Base-by-base conservation (phyloP, 2,329 filamentous ascomycete genomes). In the Colletotrichum spaethianum region DNA sequence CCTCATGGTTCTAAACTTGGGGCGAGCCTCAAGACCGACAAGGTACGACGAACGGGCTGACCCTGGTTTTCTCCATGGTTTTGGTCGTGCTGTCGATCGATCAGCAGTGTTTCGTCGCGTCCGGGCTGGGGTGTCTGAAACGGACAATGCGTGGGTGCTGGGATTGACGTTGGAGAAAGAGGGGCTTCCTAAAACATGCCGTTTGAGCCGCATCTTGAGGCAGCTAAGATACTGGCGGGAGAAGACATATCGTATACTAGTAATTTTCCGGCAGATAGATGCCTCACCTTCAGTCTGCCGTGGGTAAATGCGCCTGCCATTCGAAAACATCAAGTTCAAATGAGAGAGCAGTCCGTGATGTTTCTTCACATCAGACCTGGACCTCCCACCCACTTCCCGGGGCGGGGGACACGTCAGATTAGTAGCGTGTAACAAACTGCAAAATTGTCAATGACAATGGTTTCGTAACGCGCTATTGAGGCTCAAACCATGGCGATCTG, bases 201-300 rank as follows among this genome's bases (percentile, higher is more conserved):
- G 69, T 63, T 72, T 69, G 69, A 72, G 69, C 69, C 69, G 59
- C 69, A 72, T 59, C 52, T 72, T 33, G 69, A 72, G 31, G 65
- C 64, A 59, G 4, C 36, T 48, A 63, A 28, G 31, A 28, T 38
- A 50, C 60, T 63, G 8, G 11, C 28, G 31, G 42, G 28, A 3
- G 26, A 50, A 38, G n/a, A 31, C 26, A 23, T n/a, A 14, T 60
- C 56, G 56, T 62, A n/a, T n/a, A n/a, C n/a, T n/a, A 50, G 33
- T n/a, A n/a, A 50, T 40, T 33, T 20, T 38, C 56, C 63, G 48
- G 56, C 63, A 67, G 14, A 20, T n/a, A 56, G 42, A 59, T 53
- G 44, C 59, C 57, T 36, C 64, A n/a, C 36, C 11, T 20, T 36
- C 33, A 23, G 46, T 46, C n/a, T 53, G 52, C 65, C 44, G 59